Percentiles rank a stretch among this genome's conserved stretches.
Evolutionary conservation across 2,329 filamentous ascomycete genomes (phyloP).

Genomic region (Endoconidiophora polonica): DNA sequence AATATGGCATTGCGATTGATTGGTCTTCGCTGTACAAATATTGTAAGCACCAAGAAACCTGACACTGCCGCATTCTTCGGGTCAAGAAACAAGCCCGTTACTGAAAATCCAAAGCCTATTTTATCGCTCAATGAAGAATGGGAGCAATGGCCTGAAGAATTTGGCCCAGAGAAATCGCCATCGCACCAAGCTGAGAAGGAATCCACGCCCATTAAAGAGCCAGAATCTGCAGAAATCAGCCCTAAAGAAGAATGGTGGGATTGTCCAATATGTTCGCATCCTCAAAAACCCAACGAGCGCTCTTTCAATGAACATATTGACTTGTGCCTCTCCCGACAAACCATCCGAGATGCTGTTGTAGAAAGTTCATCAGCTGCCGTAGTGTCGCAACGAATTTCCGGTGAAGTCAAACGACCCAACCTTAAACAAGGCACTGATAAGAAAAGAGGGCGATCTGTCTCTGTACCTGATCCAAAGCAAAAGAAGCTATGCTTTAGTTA

Average conservation of each 20-base stretch:
- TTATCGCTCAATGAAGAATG: constrained; percentile 29
- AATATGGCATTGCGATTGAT: constrained; percentile 67
- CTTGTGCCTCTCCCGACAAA: constrained; percentile 68
- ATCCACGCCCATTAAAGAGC: neutral
- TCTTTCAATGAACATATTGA: constrained; percentile 87
- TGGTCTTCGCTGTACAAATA: constrained; percentile 73
- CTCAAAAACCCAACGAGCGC: constrained; percentile 58
- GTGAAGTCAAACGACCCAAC: constrained; percentile 7
- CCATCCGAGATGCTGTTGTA: constrained; percentile 70
- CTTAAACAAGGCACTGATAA: constrained; percentile 14
- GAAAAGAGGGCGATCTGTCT: constrained; percentile 13
- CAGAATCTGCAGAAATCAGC: neutral
- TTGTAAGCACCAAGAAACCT: constrained; percentile 70
- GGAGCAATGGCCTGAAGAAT: constrained; percentile 54
- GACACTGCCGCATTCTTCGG: constrained; percentile 71
- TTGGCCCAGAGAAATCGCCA: constrained; percentile 20
- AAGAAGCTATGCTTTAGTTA: constrained; percentile 37
- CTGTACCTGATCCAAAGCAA: constrained; percentile 27
- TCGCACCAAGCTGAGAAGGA: constrained; percentile 1
- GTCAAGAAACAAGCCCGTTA: constrained; percentile 24
- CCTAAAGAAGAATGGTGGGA: constrained; percentile 47
- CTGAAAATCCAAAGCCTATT: neutral
- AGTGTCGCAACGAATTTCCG: constrained; percentile 13
- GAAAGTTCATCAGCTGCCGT: constrained; percentile 20
- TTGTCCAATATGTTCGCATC: constrained; percentile 72